Percentiles rank a stretch among this genome's conserved stretches.
These are phyloP conservation scores for Epichloe coenophiala DNA, from an alignment of 2,329 filamentous ascomycete genomes.

Conservation along the genomic window DNA sequence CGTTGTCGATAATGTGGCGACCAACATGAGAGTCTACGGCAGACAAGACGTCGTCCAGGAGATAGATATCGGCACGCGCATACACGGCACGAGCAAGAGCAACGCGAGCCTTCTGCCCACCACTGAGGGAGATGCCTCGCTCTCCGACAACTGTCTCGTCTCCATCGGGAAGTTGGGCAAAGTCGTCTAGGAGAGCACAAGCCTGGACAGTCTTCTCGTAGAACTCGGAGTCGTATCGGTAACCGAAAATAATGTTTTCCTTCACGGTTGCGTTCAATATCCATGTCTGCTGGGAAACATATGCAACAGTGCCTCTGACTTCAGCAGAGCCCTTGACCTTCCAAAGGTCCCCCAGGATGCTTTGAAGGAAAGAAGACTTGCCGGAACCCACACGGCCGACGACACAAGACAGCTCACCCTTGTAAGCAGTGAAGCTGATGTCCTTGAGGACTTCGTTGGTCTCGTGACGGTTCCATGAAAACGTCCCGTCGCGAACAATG, in stretches of 20 bases:
- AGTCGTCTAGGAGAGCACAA: conserved; percentile 83
- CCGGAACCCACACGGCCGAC: conserved; percentile 90
- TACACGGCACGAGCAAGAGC: conserved; percentile 91
- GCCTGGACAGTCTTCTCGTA: conserved; percentile 88
- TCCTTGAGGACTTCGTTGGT: conserved; percentile 58
- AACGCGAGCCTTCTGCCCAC: conserved; percentile 89
- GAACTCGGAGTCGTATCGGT: conserved; percentile 84
- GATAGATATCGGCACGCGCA: conserved; percentile 87
- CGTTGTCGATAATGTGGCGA: conserved; percentile 85
- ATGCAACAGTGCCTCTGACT: conserved; percentile 71
- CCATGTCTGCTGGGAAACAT: conserved; percentile 88
- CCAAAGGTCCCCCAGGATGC: conserved; percentile 82
- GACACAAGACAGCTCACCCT: conserved; percentile 85
- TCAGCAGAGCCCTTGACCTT: conserved; percentile 75
- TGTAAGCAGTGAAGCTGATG: conserved; percentile 78
- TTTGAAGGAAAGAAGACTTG: conserved; percentile 85
- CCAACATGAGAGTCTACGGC: conserved; percentile 98
- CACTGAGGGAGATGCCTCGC: conserved; percentile 87
- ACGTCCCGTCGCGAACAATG: conserved; percentile 68
- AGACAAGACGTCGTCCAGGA: conserved; percentile 87
- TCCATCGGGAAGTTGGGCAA: conserved; percentile 82
- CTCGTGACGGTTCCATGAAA: conserved; percentile 88
- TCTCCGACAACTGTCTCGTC: conserved; percentile 96
- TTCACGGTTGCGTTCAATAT: conserved; percentile 96
- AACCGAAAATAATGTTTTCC: conserved; percentile 94